Evolutionary conservation across 2,329 filamentous ascomycete genomes (phyloP).

Genomic region (Colletotrichum somersetense): DNA sequence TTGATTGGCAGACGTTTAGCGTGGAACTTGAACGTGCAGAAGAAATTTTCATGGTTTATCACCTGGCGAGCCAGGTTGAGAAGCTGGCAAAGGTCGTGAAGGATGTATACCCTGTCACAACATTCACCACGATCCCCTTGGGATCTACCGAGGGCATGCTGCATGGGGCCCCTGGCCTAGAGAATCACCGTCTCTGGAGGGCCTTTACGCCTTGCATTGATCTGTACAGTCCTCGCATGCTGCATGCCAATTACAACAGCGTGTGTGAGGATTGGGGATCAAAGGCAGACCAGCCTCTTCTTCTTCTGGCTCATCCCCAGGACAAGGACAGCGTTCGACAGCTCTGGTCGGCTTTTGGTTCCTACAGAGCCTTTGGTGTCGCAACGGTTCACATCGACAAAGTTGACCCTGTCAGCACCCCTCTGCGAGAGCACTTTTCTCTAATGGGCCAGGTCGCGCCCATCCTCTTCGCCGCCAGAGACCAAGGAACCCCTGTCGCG

Average conservation of each 20-base stretch:
- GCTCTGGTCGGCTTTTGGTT: slow-evolving; percentile 12
- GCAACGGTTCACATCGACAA: not conserved
- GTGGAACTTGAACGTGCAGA: not conserved
- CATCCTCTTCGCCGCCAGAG: not conserved
- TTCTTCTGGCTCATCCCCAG: not conserved
- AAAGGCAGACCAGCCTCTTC: not conserved
- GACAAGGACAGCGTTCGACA: not conserved
- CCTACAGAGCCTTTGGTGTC: not conserved
- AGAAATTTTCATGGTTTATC: slow-evolving; percentile 4
- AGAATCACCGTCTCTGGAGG: not conserved
- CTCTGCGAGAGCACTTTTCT: rapidly evolving
- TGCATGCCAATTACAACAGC: not conserved
- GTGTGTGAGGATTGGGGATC: not conserved
- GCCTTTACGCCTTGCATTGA: not conserved
- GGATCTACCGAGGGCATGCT: not conserved
- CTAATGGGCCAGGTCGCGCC: not conserved
- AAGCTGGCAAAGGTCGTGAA: not conserved
- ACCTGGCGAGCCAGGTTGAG: not conserved
- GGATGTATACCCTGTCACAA: slow-evolving; percentile 10
- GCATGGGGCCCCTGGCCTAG: not conserved
- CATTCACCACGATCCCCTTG: not conserved
- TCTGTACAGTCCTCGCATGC: not conserved
- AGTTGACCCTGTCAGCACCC: not conserved
- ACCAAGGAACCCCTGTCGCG: not conserved
- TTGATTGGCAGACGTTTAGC: slow-evolving; percentile 1